Base-by-base conservation (phyloP, 139 green algal species). In the Microglena sp. region DNA sequence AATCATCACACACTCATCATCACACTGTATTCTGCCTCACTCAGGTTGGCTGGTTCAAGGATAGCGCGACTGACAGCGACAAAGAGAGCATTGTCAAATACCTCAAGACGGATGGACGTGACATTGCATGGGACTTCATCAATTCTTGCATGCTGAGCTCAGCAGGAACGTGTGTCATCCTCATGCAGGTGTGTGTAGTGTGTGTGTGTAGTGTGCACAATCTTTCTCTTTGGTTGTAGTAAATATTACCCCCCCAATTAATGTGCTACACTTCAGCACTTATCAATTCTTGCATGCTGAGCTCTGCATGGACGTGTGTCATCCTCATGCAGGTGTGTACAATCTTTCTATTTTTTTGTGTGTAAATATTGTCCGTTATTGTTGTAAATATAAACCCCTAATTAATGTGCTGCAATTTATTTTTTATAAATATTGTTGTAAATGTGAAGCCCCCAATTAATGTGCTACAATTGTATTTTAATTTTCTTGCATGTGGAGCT, bases 101-200 rank as follows among this genome's bases (percentile, higher is more conserved):
- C 82, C 74, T 92, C n/a, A 60, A 74, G 6, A 76, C 65, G 3
- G 72, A 85, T 31, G 82, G 79, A 32, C 66, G 70, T 0, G 89
- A 95, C 79, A 77, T 90, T 36, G 82, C 89, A 8, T 92, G 87
- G 78, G 80, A 82, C 66, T 81, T 96, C 66, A 92, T 95, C 65
- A 50, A 70, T 2, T 71, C 82, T n/a, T 76, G 77, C 33, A 87
- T 92, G 67, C 71, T 70, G 40, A 85, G 76, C 1, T 87, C 92
- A 30, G 80, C 85, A 1, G 69, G 75, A 45, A 88, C 88, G 1
- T 81, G 79, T 54, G 80, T 95, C 29, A 70, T 97, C 67, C 85
- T 91, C 64, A 87, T 93, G 77, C 86, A 90, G 84, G 84, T 84
- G 69, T 0, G 69, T 46, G 57, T 64, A 21, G 5, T 5, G 55